Conservation (phyloP, 352 stramenopile species). For the Globisporangium okanoganense region DNA sequence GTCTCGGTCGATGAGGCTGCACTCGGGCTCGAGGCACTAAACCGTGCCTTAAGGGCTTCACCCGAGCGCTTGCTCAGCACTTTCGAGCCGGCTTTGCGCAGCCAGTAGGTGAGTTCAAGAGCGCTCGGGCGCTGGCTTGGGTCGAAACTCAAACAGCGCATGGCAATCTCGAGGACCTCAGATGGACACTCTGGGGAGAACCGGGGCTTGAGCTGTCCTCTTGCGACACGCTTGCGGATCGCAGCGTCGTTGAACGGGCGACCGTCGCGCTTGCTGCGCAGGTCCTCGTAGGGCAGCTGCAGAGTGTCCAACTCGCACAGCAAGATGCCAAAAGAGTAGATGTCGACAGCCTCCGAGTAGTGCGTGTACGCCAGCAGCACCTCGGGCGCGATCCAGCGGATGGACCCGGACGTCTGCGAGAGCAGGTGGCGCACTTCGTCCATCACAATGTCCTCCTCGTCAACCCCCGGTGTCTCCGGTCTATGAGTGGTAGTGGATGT, state of each 20-base stretch:
- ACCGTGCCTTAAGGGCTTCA: slow-evolving; percentile 1
- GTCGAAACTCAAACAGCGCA: slow-evolving; percentile 30
- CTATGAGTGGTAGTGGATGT: not conserved
- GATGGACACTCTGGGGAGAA: slow-evolving; percentile 27
- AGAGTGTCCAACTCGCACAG: slow-evolving; percentile 24
- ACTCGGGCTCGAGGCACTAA: slow-evolving; percentile 6
- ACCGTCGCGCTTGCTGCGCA: slow-evolving; percentile 6
- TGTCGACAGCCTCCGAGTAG: slow-evolving; percentile 21
- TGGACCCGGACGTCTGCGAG: slow-evolving; percentile 8
- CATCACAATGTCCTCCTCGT: slow-evolving; percentile 8
- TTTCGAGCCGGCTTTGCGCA: slow-evolving; percentile 17
- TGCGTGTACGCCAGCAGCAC: slow-evolving; percentile 17
- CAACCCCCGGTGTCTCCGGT: not conserved
- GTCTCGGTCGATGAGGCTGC: slow-evolving; percentile 19
- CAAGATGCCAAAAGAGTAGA: slow-evolving; percentile 24
- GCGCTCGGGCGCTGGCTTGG: slow-evolving; percentile 25
- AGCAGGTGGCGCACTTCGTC: slow-evolving; percentile 21
- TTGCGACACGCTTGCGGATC: slow-evolving; percentile 28
- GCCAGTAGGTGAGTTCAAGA: slow-evolving; percentile 15
- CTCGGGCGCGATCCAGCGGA: slow-evolving; percentile 22
- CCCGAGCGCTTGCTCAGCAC: slow-evolving; percentile 19
- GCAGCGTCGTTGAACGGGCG: slow-evolving; percentile 13
- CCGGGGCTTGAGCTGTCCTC: slow-evolving; percentile 23
- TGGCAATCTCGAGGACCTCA: slow-evolving; percentile 23
- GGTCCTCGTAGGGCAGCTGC: slow-evolving; percentile 16